Evolutionary conservation across 2,329 filamentous ascomycete species (phyloP).

Genomic region (Beauveria pseudobassiana): DNA sequence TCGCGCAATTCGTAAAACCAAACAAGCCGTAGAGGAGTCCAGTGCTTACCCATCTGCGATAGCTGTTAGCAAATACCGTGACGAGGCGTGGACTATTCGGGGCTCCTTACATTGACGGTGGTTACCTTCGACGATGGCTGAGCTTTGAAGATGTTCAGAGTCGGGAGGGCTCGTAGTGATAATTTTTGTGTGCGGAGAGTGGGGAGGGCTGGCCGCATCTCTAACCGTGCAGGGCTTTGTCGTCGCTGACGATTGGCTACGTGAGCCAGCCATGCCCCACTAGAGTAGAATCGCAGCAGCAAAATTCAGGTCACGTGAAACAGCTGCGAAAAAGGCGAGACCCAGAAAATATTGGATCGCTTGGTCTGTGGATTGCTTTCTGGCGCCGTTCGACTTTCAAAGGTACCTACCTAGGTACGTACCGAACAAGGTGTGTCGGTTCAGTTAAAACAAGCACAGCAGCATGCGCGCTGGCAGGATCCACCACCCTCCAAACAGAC

Average conservation of each 20-base stretch:
- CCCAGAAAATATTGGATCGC: neutral
- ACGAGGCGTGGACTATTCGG: slow-evolving; percentile 18
- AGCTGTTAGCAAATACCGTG: slow-evolving; percentile 29
- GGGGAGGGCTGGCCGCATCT: slow-evolving; percentile 29
- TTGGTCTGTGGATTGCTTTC: neutral
- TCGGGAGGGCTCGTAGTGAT: slow-evolving; percentile 29
- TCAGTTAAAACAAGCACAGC: neutral
- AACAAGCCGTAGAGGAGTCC: slow-evolving; percentile 15
- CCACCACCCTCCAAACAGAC: slow-evolving; percentile 11
- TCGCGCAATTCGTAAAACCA: slow-evolving; percentile 8
- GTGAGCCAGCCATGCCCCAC: neutral
- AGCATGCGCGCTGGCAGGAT: neutral
- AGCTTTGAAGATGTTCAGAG: slow-evolving; percentile 33
- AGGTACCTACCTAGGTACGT: neutral
- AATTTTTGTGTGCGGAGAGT: slow-evolving; percentile 36
- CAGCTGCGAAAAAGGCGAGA: neutral
- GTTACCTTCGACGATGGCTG: slow-evolving; percentile 38
- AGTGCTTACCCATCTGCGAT: slow-evolving; percentile 53
- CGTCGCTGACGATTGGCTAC: slow-evolving; percentile 28
- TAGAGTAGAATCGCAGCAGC: slow-evolving; percentile 15
- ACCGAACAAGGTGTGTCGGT: neutral
- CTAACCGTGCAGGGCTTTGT: slow-evolving; percentile 29
- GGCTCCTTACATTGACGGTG: slow-evolving; percentile 40
- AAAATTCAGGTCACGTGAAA: slow-evolving; percentile 9
- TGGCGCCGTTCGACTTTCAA: neutral